Evolutionary conservation across 352 stramenopile genomes (phyloP).

Genomic region (Globisporangium abappressorium): DNA sequence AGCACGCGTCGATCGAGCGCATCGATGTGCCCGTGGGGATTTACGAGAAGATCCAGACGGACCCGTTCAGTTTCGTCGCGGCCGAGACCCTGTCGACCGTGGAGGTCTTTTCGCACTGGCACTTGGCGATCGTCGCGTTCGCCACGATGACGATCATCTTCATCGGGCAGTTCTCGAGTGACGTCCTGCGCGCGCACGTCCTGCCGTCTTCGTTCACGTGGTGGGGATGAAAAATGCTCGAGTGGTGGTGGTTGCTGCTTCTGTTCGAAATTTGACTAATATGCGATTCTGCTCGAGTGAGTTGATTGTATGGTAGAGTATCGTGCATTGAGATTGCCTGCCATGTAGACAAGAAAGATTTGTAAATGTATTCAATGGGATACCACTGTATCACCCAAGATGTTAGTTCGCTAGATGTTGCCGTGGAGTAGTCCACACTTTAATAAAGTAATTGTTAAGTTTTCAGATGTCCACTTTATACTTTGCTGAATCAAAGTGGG

Average conservation of each 20-base stretch:
- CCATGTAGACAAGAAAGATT: background rate
- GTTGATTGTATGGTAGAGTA: background rate
- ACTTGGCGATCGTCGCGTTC: constrained; percentile 70
- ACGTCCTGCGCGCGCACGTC: constrained; percentile 58
- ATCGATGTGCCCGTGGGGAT: constrained; percentile 64
- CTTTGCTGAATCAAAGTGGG: too few relatives aligned
- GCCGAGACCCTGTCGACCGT: constrained; percentile 80
- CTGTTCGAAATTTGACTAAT: background rate
- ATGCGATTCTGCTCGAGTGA: background rate
- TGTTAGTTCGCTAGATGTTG: too few relatives aligned
- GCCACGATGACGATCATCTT: constrained; percentile 83
- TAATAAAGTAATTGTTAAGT: too few relatives aligned
- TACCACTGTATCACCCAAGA: too few relatives aligned
- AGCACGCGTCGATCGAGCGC: constrained; percentile 48
- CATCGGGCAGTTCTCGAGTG: constrained; percentile 77
- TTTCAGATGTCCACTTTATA: too few relatives aligned
- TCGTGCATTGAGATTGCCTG: background rate
- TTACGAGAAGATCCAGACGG: constrained; percentile 81
- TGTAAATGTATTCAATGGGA: background rate
- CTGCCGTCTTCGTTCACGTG: constrained; percentile 62
- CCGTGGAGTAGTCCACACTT: too few relatives aligned
- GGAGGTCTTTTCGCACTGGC: constrained; percentile 82
- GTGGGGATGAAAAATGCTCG: constrained; percentile 20
- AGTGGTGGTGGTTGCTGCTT: background rate
- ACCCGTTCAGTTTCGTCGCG: constrained; percentile 86